Evolutionary conservation across 495 filamentous ascomycete species (phyloP).

Genomic region (Penicilliopsis zonata): DNA sequence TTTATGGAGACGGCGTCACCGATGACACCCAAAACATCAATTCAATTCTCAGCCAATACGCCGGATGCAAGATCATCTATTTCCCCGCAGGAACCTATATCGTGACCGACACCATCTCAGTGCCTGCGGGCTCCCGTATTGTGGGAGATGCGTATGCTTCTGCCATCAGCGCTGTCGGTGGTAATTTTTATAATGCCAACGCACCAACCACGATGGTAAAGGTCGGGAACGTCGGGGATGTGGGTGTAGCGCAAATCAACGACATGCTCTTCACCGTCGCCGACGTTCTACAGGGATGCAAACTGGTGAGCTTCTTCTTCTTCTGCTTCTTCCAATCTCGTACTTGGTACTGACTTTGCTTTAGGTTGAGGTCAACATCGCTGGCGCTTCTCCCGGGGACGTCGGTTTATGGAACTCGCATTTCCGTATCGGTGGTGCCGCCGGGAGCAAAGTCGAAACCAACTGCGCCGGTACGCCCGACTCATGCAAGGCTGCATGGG

Average conservation of each 20-base stretch:
- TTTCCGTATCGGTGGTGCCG: constrained; percentile 41
- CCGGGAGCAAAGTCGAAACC: constrained; percentile 26
- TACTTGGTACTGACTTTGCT: not conserved
- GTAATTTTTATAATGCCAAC: constrained; percentile 35
- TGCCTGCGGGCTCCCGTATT: constrained; percentile 42
- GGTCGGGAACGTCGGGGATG: constrained; percentile 43
- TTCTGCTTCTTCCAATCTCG: not conserved
- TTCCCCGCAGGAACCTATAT: constrained; percentile 51
- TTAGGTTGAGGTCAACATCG: constrained; percentile 37
- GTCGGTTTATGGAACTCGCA: constrained; percentile 46
- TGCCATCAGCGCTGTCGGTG: constrained; percentile 36
- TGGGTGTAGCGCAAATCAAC: constrained; percentile 44
- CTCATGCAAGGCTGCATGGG: constrained; percentile 39
- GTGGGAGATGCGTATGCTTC: constrained; percentile 42
- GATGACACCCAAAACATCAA: constrained; percentile 40
- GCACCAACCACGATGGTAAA: constrained; percentile 45
- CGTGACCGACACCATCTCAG: constrained; percentile 42
- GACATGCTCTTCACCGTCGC: constrained; percentile 44
- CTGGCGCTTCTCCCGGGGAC: constrained; percentile 37
- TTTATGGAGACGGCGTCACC: constrained; percentile 28
- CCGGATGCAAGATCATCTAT: constrained; percentile 40
- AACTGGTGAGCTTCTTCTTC: constrained; percentile 18
- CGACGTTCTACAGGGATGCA: constrained; percentile 38
- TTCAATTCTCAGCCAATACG: constrained; percentile 33
- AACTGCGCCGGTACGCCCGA: constrained; percentile 20